These are phyloP conservation scores for Nitzschia palea DNA, from an alignment of 108 stramenopile genomes.

Conservation along the genomic window DNA sequence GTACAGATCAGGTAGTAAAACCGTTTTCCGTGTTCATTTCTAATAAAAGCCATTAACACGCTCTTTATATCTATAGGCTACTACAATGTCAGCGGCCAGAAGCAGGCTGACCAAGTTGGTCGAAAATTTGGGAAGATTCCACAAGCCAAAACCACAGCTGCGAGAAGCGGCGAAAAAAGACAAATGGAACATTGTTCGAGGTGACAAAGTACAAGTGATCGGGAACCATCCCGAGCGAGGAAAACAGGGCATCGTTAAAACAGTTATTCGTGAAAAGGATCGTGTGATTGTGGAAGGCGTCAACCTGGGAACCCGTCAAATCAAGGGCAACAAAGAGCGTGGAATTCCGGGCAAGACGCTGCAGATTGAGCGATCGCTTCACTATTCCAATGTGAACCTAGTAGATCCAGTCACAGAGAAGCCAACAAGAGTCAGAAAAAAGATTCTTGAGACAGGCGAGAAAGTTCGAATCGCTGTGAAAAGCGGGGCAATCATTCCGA, in stretches of 20 bases:
- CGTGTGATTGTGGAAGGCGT: constrained; percentile 93
- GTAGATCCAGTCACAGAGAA: constrained; percentile 78
- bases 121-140: constrained; percentile 20
- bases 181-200: constrained; percentile 86
- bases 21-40: no score
- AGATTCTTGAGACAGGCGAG: constrained; percentile 90
- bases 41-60: no score
- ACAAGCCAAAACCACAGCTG: constrained; percentile 40
- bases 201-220: constrained; percentile 94
- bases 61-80: no score
- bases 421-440: constrained; percentile 82
- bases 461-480: constrained; percentile 91
- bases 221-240: constrained; percentile 85
- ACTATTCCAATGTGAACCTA: constrained; percentile 89
- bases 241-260: constrained; percentile 81
- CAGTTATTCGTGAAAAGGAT: constrained; percentile 77
- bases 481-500: constrained; percentile 91
- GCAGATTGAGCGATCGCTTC: constrained; percentile 67
- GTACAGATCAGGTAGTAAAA: no score
- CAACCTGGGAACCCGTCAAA: constrained; percentile 72
- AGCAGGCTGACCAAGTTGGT: constrained; percentile 26
- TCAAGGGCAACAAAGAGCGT: constrained; percentile 70
- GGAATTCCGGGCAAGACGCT: constrained; percentile 61
- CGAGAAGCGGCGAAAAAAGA: constrained; percentile 38
- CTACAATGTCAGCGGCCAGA: constrained; percentile 24